Percentiles rank a stretch among this genome's conserved stretches.
phyloP scores from a whole-genome alignment of 176 grass and related monocot genomes.

The Musa acuminata region DNA sequence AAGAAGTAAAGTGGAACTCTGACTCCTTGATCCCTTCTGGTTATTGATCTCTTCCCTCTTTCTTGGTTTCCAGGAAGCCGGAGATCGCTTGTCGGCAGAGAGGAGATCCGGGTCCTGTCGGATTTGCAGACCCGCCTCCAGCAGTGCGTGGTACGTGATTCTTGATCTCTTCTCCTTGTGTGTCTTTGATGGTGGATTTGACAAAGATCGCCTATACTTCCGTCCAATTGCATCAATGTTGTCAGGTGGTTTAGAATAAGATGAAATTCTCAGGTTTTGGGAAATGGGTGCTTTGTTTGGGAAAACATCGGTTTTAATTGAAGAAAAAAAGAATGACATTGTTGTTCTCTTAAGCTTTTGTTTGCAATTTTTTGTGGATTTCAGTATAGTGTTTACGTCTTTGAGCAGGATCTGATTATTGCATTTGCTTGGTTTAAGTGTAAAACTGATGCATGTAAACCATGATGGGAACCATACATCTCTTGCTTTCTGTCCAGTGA shows the following conservation, averaged over 20 bases:
- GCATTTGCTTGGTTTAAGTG: not conserved
- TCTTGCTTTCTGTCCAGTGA: not conserved
- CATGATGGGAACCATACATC: not conserved
- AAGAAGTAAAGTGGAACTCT: slow-evolving; percentile 3
- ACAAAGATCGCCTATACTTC: not conserved
- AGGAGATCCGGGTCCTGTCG: slow-evolving; percentile 45
- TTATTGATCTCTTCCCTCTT: not conserved
- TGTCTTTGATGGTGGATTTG: not conserved
- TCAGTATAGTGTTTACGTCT: not conserved
- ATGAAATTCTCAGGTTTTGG: not conserved
- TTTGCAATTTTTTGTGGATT: not conserved
- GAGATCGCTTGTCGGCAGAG: slow-evolving; percentile 39
- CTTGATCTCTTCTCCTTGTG: not conserved
- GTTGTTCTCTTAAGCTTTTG: not conserved
- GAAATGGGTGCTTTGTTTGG: no score
- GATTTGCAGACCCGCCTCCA: slow-evolving; percentile 71
- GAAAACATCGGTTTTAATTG: not conserved
- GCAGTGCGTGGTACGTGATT: slow-evolving; percentile 66
- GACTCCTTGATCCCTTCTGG: not conserved
- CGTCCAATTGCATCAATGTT: not conserved
- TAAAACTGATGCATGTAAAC: not conserved
- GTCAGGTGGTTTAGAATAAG: not conserved
- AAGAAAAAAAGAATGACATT: not conserved
- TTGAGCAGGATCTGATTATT: not conserved
- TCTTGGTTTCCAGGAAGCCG: slow-evolving; percentile 21